Evolutionary conservation across 768 basidiomycete genomes (phyloP).

Genomic region (Obba rivulosa): DNA sequence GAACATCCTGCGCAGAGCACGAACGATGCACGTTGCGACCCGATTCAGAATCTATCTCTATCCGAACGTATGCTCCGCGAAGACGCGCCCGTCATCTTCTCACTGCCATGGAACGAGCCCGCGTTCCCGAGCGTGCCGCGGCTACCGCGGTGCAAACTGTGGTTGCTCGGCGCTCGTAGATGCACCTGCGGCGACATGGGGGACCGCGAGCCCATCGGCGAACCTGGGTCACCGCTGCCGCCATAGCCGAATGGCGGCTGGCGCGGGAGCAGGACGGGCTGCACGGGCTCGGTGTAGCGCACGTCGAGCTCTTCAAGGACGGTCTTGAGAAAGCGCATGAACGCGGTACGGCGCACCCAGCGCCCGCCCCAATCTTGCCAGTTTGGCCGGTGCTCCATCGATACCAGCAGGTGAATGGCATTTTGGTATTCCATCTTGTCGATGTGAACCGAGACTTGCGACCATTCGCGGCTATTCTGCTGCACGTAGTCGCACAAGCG

Average conservation of each 20-base stretch:
- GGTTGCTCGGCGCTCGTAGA: conserved; percentile 1
- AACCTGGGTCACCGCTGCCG: conserved; percentile 4
- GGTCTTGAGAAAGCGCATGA: conserved; percentile 72
- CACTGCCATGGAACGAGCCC: conserved; percentile 4
- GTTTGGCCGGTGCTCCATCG: conserved; percentile 74
- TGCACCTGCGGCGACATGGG: background rate
- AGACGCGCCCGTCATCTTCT: conserved; percentile 5
- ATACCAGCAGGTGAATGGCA: conserved; percentile 57
- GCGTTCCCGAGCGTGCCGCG: conserved; percentile 11
- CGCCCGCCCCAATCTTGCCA: conserved; percentile 88
- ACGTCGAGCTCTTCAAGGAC: conserved; percentile 72
- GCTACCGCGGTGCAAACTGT: background rate
- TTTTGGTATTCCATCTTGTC: conserved; percentile 81
- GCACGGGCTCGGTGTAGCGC: conserved; percentile 63
- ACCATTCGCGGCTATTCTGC: conserved; percentile 72
- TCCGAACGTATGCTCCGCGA: conserved; percentile 11
- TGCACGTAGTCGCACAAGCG: conserved; percentile 55
- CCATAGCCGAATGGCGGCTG: conserved; percentile 8
- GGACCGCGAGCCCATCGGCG: conserved; percentile 9
- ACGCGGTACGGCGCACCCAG: conserved; percentile 66
- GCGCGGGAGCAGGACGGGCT: conserved; percentile 56
- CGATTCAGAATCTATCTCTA: conserved; percentile 9
- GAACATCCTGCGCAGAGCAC: too few species aligned
- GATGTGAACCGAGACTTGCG: conserved; percentile 55
- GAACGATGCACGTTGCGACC: too few species aligned